Base-by-base conservation (phyloP, 2,329 filamentous ascomycete genomes). In the Aspergillus arachidicola region DNA sequence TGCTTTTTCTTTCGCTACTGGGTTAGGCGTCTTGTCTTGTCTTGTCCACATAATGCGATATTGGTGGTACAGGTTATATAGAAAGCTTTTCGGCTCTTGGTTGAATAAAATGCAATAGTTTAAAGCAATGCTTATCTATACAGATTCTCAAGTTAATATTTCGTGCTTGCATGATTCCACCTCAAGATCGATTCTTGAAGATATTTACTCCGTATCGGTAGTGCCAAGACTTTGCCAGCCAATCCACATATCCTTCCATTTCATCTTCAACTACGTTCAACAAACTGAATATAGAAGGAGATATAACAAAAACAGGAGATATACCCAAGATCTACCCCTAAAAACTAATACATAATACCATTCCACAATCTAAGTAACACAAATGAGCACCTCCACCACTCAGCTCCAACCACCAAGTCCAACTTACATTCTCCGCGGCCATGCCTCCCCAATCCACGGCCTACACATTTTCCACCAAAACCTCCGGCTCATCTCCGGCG, bases 381-480 rank as follows among this genome's bases (percentile, higher is more conserved):
- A 57, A 64, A 69, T 67, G 63, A 67, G 59, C 55, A 38, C 61
- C 30, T n/a, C 62, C 23, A 12, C 62, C 23, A 12, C 30, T 16
- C 68, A 70, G 32, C 48, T 60, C 19, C 64, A 57, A 55, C 80
- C 85, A 38, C 82, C 86, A 26, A 86, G 85, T 59, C 88, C 88
- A 57, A 78, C 79, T 53, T 90, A 90, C 75, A 88, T 98, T 63
- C 86, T 99, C 43, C 91, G 95, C 66, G 95, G 95, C 58, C 95
- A 98, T 80, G 85, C 87, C 60, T 85, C 91, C 0, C 89, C 93
- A 67, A 89, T 97, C 55, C 93, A 97, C 74, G 86, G 88, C 23
- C 84, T 94, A 4, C 81, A 85, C 58, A 94, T 98, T 74, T 83
- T 92, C 68, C 85, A 87, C 59, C 77, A 81, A 46, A 97, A 97